Conservation (phyloP, 805 yeast species). For the Grigorovia transvaalensis region DNA sequence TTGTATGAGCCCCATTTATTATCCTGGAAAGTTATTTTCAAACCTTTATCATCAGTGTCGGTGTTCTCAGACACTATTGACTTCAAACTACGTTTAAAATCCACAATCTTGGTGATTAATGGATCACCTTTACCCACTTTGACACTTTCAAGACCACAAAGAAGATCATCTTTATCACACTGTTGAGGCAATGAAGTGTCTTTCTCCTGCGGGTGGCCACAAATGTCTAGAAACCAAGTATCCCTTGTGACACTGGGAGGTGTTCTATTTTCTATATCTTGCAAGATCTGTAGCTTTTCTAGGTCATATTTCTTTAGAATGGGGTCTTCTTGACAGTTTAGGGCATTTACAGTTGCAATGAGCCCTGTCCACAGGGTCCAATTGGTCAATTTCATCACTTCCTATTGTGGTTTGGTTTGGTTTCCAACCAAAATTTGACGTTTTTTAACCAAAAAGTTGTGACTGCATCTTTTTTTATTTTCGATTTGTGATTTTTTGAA, state of each 20-base stretch:
- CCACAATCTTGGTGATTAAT: conserved; percentile 50
- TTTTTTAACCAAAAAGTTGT: neutral
- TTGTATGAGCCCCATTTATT: conserved; percentile 61
- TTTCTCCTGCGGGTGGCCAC: conserved; percentile 33
- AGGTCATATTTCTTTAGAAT: conserved; percentile 18
- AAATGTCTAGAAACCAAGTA: conserved; percentile 64
- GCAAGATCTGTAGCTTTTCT: conserved; percentile 30
- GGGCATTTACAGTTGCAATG: neutral
- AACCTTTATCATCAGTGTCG: conserved; percentile 20
- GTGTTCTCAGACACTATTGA: conserved; percentile 18
- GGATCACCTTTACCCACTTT: conserved; percentile 30
- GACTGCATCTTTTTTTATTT: neutral
- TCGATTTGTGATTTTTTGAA: neutral
- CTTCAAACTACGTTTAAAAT: conserved; percentile 32
- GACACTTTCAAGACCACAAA: conserved; percentile 55
- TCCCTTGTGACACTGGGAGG: conserved; percentile 67
- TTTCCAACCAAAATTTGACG: neutral
- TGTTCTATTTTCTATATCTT: conserved; percentile 40
- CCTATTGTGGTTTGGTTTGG: neutral
- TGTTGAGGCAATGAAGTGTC: conserved; percentile 30
- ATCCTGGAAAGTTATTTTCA: conserved; percentile 37
- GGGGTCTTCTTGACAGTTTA: conserved; percentile 17
- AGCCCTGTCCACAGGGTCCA: neutral
- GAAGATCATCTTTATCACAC: conserved; percentile 63
- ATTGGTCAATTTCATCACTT: neutral